A percentile compares a stretch with the other conserved stretches of the same genome.
These are phyloP conservation scores for Diutina neorugosa DNA, from an alignment of 1,139 yeast genomes.

Conservation along the genomic window DNA sequence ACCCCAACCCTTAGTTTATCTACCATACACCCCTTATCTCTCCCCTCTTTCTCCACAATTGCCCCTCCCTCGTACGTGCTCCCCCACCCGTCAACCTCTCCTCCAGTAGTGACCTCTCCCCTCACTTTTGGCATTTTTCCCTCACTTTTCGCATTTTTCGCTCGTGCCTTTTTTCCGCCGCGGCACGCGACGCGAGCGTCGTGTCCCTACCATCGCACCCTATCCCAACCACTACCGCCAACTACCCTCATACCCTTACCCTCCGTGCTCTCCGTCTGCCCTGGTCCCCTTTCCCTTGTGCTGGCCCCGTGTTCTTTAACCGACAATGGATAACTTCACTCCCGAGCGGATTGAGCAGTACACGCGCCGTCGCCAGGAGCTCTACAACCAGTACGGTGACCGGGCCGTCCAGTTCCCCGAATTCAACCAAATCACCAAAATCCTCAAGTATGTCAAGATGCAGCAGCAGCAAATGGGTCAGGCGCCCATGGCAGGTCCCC, in stretches of 20 bases:
- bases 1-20: too few relatives aligned
- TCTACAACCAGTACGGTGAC: constrained; percentile 52
- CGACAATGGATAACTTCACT: constrained; percentile 6
- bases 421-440: constrained; percentile 44
- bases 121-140: not conserved
- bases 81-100: too few relatives aligned
- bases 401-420: constrained; percentile 51
- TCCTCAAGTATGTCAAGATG: constrained; percentile 32
- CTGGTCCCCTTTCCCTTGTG: not conserved
- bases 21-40: too few relatives aligned
- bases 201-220: not conserved
- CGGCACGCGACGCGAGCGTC: not conserved
- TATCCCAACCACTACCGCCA: not conserved
- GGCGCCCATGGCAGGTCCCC: constrained; percentile 4
- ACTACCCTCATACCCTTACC: not conserved
- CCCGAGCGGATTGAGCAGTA: constrained; percentile 34
- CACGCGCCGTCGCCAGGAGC: constrained; percentile 48
- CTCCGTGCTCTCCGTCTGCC: not conserved
- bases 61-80: too few relatives aligned
- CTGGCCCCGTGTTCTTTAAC: not conserved
- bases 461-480: constrained; percentile 16
- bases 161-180: not conserved
- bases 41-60: too few relatives aligned
- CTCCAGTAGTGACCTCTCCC: not conserved
- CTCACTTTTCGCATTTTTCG: not conserved